phyloP scores from a whole-genome alignment of 768 basidiomycete genomes.

The Suillus americanus region DNA sequence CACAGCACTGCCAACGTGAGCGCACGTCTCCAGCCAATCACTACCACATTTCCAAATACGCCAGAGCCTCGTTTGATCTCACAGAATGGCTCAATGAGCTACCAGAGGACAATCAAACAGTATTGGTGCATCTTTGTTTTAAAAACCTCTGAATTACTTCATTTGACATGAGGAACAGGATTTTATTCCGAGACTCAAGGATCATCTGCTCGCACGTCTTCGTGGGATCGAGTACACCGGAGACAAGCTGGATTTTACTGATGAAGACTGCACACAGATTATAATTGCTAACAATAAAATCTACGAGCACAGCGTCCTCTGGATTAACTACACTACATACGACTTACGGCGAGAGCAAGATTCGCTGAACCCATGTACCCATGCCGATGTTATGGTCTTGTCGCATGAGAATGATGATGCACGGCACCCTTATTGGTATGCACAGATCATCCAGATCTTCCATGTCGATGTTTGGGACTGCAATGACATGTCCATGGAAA shows the following conservation, averaged over 20 bases:
- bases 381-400: constrained; percentile 36
- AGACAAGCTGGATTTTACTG: constrained; percentile 18
- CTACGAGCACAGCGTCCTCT: constrained; percentile 31
- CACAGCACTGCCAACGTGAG: constrained; percentile 15
- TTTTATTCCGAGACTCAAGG: constrained; percentile 24
- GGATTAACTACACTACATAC: constrained; percentile 33
- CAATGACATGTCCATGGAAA: neutral
- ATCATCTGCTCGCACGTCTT: constrained; percentile 10
- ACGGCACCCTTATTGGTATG: constrained; percentile 39
- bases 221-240: constrained; percentile 9
- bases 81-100: constrained; percentile 11
- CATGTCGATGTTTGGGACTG: constrained; percentile 18
- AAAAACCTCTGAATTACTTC: neutral
- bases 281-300: constrained; percentile 29
- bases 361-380: constrained; percentile 29
- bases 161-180: constrained; percentile 32
- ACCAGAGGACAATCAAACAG: constrained; percentile 24
- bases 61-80: constrained; percentile 7
- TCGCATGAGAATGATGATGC: constrained; percentile 18
- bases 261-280: constrained; percentile 21
- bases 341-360: constrained; percentile 25
- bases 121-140: constrained; percentile 10
- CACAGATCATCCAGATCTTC: constrained; percentile 33
- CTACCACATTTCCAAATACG: constrained; percentile 22
- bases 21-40: constrained; percentile 22